Evolutionary conservation across 371 early-diverging fungal species (phyloP), one percentile per base, ranked within the genome.

Genomic region (Phascolomyces articulosus): DNA sequence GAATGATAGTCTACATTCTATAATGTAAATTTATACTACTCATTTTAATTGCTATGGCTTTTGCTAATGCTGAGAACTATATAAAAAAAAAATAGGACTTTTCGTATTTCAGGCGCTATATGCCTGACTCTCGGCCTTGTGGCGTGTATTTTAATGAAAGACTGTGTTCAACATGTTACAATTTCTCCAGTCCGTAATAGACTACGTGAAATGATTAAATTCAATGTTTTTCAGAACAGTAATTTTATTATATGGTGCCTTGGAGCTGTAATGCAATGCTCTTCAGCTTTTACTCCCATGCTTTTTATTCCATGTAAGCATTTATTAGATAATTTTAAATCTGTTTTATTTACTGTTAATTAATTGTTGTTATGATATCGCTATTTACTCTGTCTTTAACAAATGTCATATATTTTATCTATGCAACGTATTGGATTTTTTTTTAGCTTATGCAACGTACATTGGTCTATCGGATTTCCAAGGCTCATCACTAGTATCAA

Each of bases 61-160:
- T n/a, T n/a, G n/a, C n/a, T n/a, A n/a, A n/a, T n/a, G n/a, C n/a
- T n/a, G n/a, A n/a, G n/a, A n/a, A n/a, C n/a, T n/a, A n/a, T n/a
- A n/a, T n/a, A n/a, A n/a, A n/a, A n/a, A n/a, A n/a, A n/a, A n/a
- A 80, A 92, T 49, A 69, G 86, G 86, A 73, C 87, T 0, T 66
- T 56, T 34, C 66, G 66, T 21, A 56, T 66, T 27, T 9, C 61
- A 7, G 66, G 66, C 10, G 54, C 41, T 38, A 21, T 66, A 18
- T 24, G 40, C 18, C 31, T 66, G 15, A 29, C 11, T 11, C 8
- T 21, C 27, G 53, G 55, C 38, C 8, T 61, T 26, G 18, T 61
- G 16, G 66, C 66, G 2, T 55, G 41, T 40, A 31, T 55, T 7
- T 44, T 61, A 16, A 34, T 66, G 8, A 21, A 40, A 28, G 56